A percentile compares a stretch with the other conserved stretches of the same genome.
Evolutionary conservation across 768 basidiomycete genomes (phyloP).

Genomic region (Tylopilus plumbeoviolaceoides): DNA sequence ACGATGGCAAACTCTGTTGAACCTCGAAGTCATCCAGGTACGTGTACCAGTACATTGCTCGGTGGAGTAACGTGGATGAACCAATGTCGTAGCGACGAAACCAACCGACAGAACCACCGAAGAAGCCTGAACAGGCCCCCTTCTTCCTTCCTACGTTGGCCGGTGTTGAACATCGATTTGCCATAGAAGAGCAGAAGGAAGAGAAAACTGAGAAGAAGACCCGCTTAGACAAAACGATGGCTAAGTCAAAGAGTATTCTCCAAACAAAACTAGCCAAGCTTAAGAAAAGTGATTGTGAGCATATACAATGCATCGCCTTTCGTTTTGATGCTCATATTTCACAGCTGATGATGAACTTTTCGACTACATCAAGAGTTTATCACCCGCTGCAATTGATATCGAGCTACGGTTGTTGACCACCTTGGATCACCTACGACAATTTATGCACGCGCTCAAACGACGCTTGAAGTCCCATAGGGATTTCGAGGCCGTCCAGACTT

Average conservation of each 20-base stretch:
- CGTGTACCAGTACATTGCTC: slow-evolving; percentile 15
- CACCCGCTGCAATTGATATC: slow-evolving; percentile 87
- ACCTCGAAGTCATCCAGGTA: slow-evolving; percentile 91
- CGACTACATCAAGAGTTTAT: slow-evolving; percentile 75
- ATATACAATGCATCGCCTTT: neutral
- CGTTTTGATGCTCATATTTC: slow-evolving; percentile 3
- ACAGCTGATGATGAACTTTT: slow-evolving; percentile 79
- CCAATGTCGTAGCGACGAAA: slow-evolving; percentile 71
- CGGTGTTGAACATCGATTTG: slow-evolving; percentile 83
- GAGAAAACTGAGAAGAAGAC: slow-evolving; percentile 40
- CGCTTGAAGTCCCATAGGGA: slow-evolving; percentile 79
- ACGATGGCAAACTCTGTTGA: slow-evolving; percentile 95
- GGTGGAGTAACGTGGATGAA: neutral
- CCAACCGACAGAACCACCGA: slow-evolving; percentile 93
- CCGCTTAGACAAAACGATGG: slow-evolving; percentile 49
- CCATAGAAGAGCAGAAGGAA: slow-evolving; percentile 42
- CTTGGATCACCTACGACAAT: slow-evolving; percentile 57
- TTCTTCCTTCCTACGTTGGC: slow-evolving; percentile 95
- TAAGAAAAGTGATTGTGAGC: slow-evolving; percentile 66
- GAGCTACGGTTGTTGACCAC: slow-evolving; percentile 79
- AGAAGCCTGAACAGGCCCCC: slow-evolving; percentile 91
- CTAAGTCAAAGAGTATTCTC: slow-evolving; percentile 64
- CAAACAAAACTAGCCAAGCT: slow-evolving; percentile 58
- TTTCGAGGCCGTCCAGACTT: slow-evolving; percentile 92
- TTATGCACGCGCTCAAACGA: slow-evolving; percentile 68